phyloP scores from a whole-genome alignment of 495 filamentous ascomycete species.

The Aspergillus biplanus region DNA sequence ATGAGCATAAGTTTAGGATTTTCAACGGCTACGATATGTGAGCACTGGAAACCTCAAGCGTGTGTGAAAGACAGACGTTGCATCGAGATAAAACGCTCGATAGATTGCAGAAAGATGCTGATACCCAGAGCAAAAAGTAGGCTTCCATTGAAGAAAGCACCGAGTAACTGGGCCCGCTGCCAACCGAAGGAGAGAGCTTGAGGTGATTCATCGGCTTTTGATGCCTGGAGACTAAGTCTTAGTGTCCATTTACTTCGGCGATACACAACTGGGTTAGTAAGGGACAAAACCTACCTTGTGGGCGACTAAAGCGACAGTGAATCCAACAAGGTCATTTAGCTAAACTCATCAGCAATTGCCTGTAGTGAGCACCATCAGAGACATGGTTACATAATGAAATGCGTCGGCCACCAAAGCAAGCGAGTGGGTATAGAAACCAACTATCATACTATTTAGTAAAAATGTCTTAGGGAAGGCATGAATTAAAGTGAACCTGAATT shows the following conservation, averaged over 20 bases:
- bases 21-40: conserved; percentile 21
- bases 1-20: conserved; percentile 67
- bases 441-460: conserved; percentile 28
- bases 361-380: background rate
- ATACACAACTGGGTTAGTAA: background rate
- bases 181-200: conserved; percentile 59
- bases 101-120: conserved; percentile 88
- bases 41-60: conserved; percentile 19
- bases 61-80: conserved; percentile 32
- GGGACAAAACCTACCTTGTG: conserved; percentile 60
- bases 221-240: conserved; percentile 26
- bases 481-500: background rate
- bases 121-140: conserved; percentile 89
- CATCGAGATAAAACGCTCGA: conserved; percentile 72
- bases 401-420: conserved; percentile 89
- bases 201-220: conserved; percentile 34
- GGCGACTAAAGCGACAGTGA: conserved; percentile 83
- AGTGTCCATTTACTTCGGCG: background rate
- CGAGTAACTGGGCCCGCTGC: conserved; percentile 86
- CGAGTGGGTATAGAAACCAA: conserved; percentile 80
- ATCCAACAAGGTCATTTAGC: conserved; percentile 89
- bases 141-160: conserved; percentile 89
- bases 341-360: conserved; percentile 30
- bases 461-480: background rate
- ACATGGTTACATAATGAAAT: conserved; percentile 79